phyloP scores from a whole-genome alignment of 176 grass and related monocot species.

The Raddia distichophylla region DNA sequence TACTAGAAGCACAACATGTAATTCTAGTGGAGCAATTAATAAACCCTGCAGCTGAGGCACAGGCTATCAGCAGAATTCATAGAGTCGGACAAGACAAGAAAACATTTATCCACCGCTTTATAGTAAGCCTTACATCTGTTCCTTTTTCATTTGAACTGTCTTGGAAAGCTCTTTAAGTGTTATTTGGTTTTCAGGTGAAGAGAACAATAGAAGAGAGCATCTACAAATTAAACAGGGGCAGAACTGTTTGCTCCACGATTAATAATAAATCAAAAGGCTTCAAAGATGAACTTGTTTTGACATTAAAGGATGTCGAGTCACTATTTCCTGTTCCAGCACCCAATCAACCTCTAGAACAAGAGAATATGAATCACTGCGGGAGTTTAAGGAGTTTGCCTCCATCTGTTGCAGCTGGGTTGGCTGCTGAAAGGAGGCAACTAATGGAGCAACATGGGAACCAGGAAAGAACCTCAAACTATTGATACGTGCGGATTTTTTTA shows the following conservation, averaged over 20 bases:
- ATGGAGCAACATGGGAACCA: slow-evolving; percentile 43
- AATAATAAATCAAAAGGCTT: slow-evolving; percentile 67
- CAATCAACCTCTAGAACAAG: slow-evolving; percentile 49
- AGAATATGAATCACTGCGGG: slow-evolving; percentile 33
- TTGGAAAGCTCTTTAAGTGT: background rate
- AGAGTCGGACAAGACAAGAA: slow-evolving; percentile 91
- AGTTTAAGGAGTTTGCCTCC: slow-evolving; percentile 75
- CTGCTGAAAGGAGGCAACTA: slow-evolving; percentile 81
- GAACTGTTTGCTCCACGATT: slow-evolving; percentile 63
- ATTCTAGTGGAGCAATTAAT: slow-evolving; percentile 84
- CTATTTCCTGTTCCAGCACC: slow-evolving; percentile 60
- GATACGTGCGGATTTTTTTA: background rate
- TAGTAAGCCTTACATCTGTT: slow-evolving; percentile 49
- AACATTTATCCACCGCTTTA: slow-evolving; percentile 92
- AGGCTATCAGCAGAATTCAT: slow-evolving; percentile 92
- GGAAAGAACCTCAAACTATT: background rate
- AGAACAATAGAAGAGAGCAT: slow-evolving; percentile 93
- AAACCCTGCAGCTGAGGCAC: slow-evolving; percentile 87
- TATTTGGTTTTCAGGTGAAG: slow-evolving; percentile 65
- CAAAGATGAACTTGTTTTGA: slow-evolving; percentile 80
- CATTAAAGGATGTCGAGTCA: slow-evolving; percentile 75
- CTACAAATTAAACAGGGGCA: slow-evolving; percentile 74
- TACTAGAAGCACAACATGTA: slow-evolving; percentile 96
- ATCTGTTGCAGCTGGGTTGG: slow-evolving; percentile 76
- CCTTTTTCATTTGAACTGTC: background rate